phyloP scores from a whole-genome alignment of 164 flowering plant species.

The Berberis vulgaris region DNA sequence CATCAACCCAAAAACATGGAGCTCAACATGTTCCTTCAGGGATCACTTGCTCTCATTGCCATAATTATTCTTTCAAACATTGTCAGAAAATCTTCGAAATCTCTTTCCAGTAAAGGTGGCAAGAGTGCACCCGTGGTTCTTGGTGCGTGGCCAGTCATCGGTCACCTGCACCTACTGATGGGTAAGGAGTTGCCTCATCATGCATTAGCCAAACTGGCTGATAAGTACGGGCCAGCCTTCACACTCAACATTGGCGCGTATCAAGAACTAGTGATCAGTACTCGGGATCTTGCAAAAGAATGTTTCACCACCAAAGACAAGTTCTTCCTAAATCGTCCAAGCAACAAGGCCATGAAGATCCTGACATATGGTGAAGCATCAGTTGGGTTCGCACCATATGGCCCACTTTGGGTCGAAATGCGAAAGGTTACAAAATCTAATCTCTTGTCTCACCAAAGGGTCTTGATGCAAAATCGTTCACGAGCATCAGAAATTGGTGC shows the following conservation, averaged over 20 bases:
- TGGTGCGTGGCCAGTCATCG: not conserved
- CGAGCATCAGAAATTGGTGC: not conserved
- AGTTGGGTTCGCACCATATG: too few species aligned
- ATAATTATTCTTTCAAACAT: too few species aligned
- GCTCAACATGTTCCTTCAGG: too few species aligned
- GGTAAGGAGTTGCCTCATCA: not conserved
- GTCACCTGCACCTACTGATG: not conserved
- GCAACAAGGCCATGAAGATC: too few species aligned
- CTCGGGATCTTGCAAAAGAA: not conserved
- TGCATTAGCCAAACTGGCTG: not conserved
- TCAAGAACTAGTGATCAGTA: not conserved
- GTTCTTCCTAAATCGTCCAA: not conserved
- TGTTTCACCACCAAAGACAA: not conserved
- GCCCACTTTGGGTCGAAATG: too few species aligned
- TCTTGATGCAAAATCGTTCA: not conserved
- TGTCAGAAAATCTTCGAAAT: too few species aligned
- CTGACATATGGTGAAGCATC: too few species aligned
- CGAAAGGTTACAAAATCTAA: too few species aligned
- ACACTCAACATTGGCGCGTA: not conserved
- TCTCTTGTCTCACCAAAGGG: too few species aligned
- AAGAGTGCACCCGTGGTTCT: not conserved
- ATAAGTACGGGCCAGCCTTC: not conserved
- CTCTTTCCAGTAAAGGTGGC: too few species aligned
- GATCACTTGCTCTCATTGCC: too few species aligned
- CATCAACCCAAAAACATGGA: too few species aligned